Evolutionary conservation across 306 rosid genomes (phyloP).

Genomic region (Rosa rugosa): DNA sequence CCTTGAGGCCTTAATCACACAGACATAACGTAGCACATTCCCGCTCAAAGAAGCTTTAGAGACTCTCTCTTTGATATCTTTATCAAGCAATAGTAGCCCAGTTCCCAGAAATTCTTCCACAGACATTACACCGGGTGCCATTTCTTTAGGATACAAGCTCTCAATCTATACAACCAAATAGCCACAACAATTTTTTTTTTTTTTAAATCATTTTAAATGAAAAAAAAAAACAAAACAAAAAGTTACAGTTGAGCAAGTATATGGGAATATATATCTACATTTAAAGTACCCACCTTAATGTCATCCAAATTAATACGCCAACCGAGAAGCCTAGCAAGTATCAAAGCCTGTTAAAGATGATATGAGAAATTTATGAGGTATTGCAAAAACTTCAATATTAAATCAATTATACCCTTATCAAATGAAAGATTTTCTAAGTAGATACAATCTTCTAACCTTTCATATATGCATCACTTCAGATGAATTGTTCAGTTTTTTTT

Average conservation of each 20-base stretch:
- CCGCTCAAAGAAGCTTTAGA: constrained; percentile 70
- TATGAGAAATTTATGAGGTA: constrained; percentile 20
- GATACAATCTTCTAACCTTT: neutral
- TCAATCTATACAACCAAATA: constrained; percentile 55
- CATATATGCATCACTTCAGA: neutral
- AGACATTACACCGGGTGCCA: constrained; percentile 74
- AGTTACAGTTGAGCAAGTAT: neutral
- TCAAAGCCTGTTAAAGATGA: constrained; percentile 66
- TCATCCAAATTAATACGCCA: constrained; percentile 52
- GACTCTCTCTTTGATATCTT: constrained; percentile 75
- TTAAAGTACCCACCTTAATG: constrained; percentile 57
- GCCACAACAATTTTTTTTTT: neutral
- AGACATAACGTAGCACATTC: constrained; percentile 84
- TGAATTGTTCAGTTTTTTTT: neutral
- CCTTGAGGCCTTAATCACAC: constrained; percentile 72
- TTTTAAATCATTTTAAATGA: neutral
- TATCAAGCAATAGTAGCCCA: constrained; percentile 63
- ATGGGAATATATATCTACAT: neutral
- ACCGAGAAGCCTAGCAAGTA: constrained; percentile 91
- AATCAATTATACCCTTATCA: neutral
- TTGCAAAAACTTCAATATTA: neutral
- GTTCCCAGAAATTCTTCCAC: constrained; percentile 58
- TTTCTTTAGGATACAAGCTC: constrained; percentile 89
- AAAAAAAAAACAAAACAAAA: neutral
- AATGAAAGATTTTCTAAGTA: neutral